Evolutionary conservation across 129 eudicot genomes (phyloP), one percentile per base, ranked within the genome.

Genomic region (Scalesia atractyloides): DNA sequence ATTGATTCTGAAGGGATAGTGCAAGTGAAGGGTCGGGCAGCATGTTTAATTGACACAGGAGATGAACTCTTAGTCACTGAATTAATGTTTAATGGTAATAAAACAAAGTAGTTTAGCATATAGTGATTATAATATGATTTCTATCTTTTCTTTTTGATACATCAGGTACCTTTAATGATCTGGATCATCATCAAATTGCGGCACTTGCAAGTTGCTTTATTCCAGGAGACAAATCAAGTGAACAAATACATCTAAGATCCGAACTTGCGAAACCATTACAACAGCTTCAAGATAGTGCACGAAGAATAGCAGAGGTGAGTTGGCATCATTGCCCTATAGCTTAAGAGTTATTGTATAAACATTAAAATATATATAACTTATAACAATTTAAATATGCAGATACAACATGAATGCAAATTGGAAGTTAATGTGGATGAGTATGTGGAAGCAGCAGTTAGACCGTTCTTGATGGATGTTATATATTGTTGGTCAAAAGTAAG

Each of bases 21-120:
- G 60, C 94, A 86, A 89, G 82, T 95, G 79, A 95, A 95, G 77
- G 99, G 99, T 18, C 86, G 97, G 56, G 99, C 99, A 30, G 99
- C 99, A 51, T 83, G 96, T 67, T 82, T 88, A 71, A 88, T 95
- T 57, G 99, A 95, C 73, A 95, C 99, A 11, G 99, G 99, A 79
- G 99, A 95, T 79, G 97, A 95, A 80, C 97, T 95, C n/a, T 89
- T 95, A 66, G 99, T 90, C 66, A 95, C 99, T 17, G 99, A 95
- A 69, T 71, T 95, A 76, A 90, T 95, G 99, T 95, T 95, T 65
- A 95, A 95, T 80, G 97, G 99, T 95, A 62, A 86, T 54, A 75
- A 41, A 19, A 68, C 39, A 24, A 49, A 6, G n/a, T 19, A 49
- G 18, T 59, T 52, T 51, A 30, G 33, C 16, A 74, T 69, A 56